Evolutionary conservation across 1,284 basidiomycete genomes (phyloP).

Genomic region (Xanthoconium separans): DNA sequence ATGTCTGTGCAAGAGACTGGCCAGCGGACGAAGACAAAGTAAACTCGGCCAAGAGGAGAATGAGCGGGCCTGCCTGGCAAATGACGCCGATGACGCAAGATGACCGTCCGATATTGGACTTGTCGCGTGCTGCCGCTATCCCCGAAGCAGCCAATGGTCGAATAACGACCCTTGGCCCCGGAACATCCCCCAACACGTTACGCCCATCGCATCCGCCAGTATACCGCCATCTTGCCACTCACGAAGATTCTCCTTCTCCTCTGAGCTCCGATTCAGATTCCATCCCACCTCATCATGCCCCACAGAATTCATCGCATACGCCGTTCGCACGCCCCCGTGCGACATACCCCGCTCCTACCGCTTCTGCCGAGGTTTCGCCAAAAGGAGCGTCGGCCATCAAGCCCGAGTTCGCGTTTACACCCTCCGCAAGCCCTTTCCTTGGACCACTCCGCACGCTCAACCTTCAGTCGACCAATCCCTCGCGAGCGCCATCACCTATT

Average conservation of each 20-base stretch:
- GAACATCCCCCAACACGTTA: slow-evolving; percentile 42
- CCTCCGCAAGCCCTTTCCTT: slow-evolving; percentile 81
- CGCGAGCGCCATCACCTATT: slow-evolving; percentile 67
- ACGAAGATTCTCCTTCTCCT: slow-evolving; percentile 65
- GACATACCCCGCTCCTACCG: slow-evolving; percentile 19
- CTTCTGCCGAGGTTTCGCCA: slow-evolving; percentile 28
- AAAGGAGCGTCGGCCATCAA: slow-evolving; percentile 25
- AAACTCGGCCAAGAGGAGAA: slow-evolving; percentile 33
- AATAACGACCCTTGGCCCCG: slow-evolving; percentile 28
- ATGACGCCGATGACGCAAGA: slow-evolving; percentile 41
- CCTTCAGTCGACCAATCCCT: slow-evolving; percentile 64
- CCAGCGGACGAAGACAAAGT: slow-evolving; percentile 34
- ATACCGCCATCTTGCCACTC: slow-evolving; percentile 38
- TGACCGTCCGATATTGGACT: slow-evolving; percentile 17
- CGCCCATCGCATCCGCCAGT: slow-evolving; percentile 30
- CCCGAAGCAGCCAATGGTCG: slow-evolving; percentile 21
- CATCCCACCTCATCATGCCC: slow-evolving; percentile 34
- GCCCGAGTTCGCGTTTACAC: slow-evolving; percentile 46
- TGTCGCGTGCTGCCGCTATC: slow-evolving; percentile 24
- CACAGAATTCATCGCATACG: slow-evolving; percentile 28
- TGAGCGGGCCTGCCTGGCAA: slow-evolving; percentile 55
- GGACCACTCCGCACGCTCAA: slow-evolving; percentile 77
- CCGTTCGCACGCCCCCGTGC: slow-evolving; percentile 22
- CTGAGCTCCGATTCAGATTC: slow-evolving; percentile 68
- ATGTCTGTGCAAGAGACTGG: slow-evolving; percentile 42